Percentiles rank a stretch among this genome's conserved stretches.
phyloP scores from a whole-genome alignment of 331 rosid genomes.

The Telfairia occidentalis region DNA sequence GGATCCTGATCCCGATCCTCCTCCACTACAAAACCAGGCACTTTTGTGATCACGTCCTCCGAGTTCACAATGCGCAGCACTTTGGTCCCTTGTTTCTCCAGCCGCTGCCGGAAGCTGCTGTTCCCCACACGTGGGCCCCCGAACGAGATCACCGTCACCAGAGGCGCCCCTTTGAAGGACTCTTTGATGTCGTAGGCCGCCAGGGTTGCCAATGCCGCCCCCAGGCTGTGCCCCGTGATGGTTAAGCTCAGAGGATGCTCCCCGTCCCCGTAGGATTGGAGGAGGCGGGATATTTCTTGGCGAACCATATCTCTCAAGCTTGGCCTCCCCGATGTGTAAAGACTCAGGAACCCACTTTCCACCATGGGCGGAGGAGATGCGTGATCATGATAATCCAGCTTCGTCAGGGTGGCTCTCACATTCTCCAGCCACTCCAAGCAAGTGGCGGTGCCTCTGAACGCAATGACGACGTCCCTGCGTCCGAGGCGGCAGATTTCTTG shows the following conservation, averaged over 20 bases:
- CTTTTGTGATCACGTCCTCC: slow-evolving; percentile 50
- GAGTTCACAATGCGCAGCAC: slow-evolving; percentile 66
- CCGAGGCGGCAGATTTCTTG: slow-evolving; percentile 30
- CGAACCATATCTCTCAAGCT: slow-evolving; percentile 47
- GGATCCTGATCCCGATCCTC: slow-evolving; percentile 10
- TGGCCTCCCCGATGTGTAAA: slow-evolving; percentile 33
- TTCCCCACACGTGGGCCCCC: slow-evolving; percentile 75
- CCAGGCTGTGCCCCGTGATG: slow-evolving; percentile 74
- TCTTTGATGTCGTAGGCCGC: slow-evolving; percentile 40
- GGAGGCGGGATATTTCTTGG: slow-evolving; percentile 30
- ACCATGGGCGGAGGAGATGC: slow-evolving; percentile 40
- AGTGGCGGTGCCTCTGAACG: slow-evolving; percentile 36
- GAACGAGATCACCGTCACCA: slow-evolving; percentile 53
- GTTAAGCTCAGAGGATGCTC: slow-evolving; percentile 49
- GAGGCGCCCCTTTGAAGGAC: slow-evolving; percentile 16
- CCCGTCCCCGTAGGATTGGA: slow-evolving; percentile 22
- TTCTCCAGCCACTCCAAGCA: slow-evolving; percentile 43
- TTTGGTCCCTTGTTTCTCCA: slow-evolving; percentile 55
- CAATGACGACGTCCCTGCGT: slow-evolving; percentile 33
- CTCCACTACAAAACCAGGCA: slow-evolving; percentile 53
- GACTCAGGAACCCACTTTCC: slow-evolving; percentile 54
- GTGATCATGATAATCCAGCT: background rate
- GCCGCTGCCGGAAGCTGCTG: slow-evolving; percentile 26
- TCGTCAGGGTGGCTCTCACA: slow-evolving; percentile 50
- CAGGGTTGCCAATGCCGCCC: slow-evolving; percentile 63